These are phyloP conservation scores for Wolfiporia cocos DNA, from an alignment of 1,284 basidiomycete species.

Conservation along the genomic window DNA sequence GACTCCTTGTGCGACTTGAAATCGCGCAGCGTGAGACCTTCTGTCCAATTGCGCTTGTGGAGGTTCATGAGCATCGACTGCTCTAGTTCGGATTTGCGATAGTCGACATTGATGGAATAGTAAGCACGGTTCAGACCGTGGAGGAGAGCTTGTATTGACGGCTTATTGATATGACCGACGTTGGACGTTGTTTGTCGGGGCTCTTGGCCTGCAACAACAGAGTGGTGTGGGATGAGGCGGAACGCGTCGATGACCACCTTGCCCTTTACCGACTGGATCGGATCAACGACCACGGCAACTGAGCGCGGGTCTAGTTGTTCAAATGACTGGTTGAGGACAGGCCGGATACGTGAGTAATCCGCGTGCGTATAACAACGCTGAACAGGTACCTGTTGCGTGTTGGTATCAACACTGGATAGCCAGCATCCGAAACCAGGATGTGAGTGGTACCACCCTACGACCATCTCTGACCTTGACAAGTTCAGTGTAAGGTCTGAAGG, in stretches of 20 bases:
- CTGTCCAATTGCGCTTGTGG: constrained; percentile 97
- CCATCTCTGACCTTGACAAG: constrained; percentile 83
- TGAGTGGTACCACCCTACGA: constrained; percentile 99
- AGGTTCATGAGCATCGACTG: constrained; percentile 98
- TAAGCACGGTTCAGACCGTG: constrained; percentile 96
- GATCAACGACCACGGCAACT: constrained; percentile 97
- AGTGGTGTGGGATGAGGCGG: constrained; percentile 88
- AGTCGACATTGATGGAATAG: constrained; percentile 95
- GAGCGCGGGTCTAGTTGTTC: constrained; percentile 93
- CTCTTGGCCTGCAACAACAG: constrained; percentile 86
- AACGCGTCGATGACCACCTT: constrained; percentile 99
- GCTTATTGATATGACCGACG: constrained; percentile 98
- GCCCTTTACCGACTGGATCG: constrained; percentile 98
- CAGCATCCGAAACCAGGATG: constrained; percentile 99
- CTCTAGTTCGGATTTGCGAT: constrained; percentile 94
- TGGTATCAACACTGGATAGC: constrained; percentile 98
- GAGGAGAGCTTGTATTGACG: constrained; percentile 94
- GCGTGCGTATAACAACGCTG: background rate
- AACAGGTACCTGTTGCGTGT: constrained; percentile 86
- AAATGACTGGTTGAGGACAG: constrained; percentile 71
- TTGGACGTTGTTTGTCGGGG: constrained; percentile 97
- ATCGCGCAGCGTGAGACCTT: constrained; percentile 86
- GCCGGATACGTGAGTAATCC: constrained; percentile 13
- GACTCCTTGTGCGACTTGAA: constrained; percentile 81
- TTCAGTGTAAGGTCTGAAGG: background rate